Evolutionary conservation across 495 filamentous ascomycete genomes (phyloP).

Genomic region (Xylaria acuta): DNA sequence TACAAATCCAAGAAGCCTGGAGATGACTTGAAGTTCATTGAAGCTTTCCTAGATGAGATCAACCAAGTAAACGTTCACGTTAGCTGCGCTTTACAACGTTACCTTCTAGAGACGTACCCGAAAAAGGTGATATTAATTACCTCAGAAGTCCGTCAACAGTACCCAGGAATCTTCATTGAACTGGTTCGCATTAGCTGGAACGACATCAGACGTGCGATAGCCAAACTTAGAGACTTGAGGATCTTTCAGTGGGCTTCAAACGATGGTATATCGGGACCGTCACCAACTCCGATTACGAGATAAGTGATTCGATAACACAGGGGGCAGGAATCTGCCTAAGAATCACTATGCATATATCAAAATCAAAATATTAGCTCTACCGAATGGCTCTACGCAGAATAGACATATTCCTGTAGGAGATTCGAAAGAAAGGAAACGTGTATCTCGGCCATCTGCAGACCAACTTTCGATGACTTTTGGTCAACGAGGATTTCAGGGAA

Average conservation of each 20-base stretch:
- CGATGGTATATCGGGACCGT: conserved; percentile 9
- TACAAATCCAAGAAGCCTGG: conserved; percentile 19
- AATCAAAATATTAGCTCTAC: not conserved
- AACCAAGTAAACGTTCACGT: conserved; percentile 11
- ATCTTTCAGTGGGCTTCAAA: conserved; percentile 13
- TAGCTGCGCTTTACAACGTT: conserved; percentile 23
- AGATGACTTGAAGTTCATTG: conserved; percentile 8
- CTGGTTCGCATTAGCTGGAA: conserved; percentile 9
- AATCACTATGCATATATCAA: not conserved
- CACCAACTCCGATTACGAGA: not conserved
- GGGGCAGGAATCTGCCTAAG: not conserved
- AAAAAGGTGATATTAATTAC: not conserved
- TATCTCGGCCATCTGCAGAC: not conserved
- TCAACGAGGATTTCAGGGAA: not conserved
- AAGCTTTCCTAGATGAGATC: not conserved
- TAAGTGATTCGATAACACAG: not conserved
- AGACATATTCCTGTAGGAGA: not conserved
- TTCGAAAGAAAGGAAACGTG: not conserved
- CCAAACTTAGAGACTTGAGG: conserved; percentile 4
- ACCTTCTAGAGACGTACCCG: conserved; percentile 15
- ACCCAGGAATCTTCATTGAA: conserved; percentile 16
- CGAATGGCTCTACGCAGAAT: not conserved
- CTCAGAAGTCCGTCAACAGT: not conserved
- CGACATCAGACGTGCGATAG: conserved; percentile 3
- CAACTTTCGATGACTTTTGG: not conserved